phyloP scores from a whole-genome alignment of 2,329 filamentous ascomycete genomes.

The Salinomyces thailandicus region DNA sequence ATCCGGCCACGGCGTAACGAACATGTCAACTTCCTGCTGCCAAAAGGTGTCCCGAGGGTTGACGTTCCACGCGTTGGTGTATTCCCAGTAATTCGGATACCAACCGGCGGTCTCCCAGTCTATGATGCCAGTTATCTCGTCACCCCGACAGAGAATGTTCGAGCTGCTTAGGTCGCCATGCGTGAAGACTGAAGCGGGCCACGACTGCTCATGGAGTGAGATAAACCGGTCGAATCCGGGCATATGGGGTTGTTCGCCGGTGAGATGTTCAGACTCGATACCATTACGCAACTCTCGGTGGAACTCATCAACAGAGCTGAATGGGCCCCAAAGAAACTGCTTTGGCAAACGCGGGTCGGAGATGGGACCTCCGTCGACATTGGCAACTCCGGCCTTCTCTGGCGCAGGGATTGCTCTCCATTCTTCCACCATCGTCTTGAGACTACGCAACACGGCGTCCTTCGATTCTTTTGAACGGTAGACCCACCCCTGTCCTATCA shows the following conservation, averaged over 20 bases:
- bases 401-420: conserved; percentile 3
- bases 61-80: conserved; percentile 31
- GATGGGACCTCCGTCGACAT: neutral
- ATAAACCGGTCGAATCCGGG: neutral
- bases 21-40: conserved; percentile 25
- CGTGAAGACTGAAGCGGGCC: conserved; percentile 35
- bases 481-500: neutral
- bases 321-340: neutral
- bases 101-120: conserved; percentile 41
- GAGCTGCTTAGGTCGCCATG: conserved; percentile 39
- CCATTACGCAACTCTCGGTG: neutral
- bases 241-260: neutral
- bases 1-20: conserved; percentile 29
- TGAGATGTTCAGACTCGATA: neutral
- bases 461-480: neutral
- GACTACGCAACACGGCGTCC: conserved; percentile 6
- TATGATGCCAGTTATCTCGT: conserved; percentile 36
- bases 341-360: neutral
- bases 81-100: conserved; percentile 41
- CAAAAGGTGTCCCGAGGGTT: conserved; percentile 32
- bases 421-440: conserved; percentile 9
- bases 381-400: conserved; percentile 4
- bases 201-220: conserved; percentile 10
- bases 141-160: conserved; percentile 35
- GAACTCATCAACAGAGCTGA: conserved; percentile 7